Evolutionary conservation across 345 rosid species (phyloP), one percentile per base, ranked within the genome.

Genomic region (Brassica incana): DNA sequence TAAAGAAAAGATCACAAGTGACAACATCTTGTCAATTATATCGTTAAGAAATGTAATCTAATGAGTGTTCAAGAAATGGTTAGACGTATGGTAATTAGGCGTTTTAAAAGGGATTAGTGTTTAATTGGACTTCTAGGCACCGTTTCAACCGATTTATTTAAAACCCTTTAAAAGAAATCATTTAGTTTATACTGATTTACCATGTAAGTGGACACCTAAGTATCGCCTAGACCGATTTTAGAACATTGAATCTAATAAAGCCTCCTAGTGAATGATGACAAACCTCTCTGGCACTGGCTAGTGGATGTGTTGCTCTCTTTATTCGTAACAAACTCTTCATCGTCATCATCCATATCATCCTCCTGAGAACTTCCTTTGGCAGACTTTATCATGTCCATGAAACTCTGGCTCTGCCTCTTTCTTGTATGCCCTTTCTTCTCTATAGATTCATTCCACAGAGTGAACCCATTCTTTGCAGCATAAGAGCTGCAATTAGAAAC

Each of bases 381-480:
- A 29, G 91, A 90, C 76, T 87, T 88, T 77, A 96, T 89, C 97
- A 96, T 91, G 54, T 92, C 97, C 81, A 96, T 85, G 81, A 96
- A 96, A 87, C 97, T 93, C 76, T 88, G 90, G 83, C 84, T 84
- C 82, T 85, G 75, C 72, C 87, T 88, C 90, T 90, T 90, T 92
- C 92, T 89, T 83, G 92, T 84, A 95, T 90, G 87, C 92, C 97
- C 98, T 95, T 86, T 92, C 69, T 89, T 90, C 63, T 73, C 84
- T 0, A 80, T 81, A 79, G 97, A 86, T 75, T 92, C 97, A 76
- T 92, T 97, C 98, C 98, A 90, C 45, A 93, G 69, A 64, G 88
- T 82, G 84, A 96, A 93, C 8, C 97, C 95, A 73, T 92, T 89
- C 3, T 74, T 16, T 16, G 71, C 69, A 14, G 85, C 93, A 0